A percentile compares a stretch with the other conserved stretches of the same genome.
These are phyloP conservation scores for Coprinopsis strossmayeri DNA, from an alignment of 768 basidiomycete species.

Conservation along the genomic window DNA sequence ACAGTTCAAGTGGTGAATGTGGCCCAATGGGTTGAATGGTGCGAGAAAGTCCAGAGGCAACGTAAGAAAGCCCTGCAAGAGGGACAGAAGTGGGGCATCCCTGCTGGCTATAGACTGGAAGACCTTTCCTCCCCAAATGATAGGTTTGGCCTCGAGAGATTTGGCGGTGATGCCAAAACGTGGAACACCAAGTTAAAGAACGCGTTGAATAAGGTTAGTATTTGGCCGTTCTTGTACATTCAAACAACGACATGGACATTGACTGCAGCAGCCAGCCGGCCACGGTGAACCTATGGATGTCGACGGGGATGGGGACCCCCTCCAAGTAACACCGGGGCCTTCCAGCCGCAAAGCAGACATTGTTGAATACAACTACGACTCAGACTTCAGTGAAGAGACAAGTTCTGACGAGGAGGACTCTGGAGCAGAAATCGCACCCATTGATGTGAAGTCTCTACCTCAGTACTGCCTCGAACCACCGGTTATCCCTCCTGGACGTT, in stretches of 20 bases:
- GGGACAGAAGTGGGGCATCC: constrained; percentile 4
- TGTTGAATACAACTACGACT: constrained; percentile 3
- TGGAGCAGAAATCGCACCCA: neutral
- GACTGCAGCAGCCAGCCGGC: too few species aligned
- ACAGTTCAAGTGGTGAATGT: constrained; percentile 1
- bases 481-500: neutral
- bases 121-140: neutral
- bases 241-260: too few species aligned
- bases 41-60: neutral
- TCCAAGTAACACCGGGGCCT: neutral
- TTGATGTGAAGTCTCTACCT: neutral
- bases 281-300: too few species aligned
- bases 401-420: constrained; percentile 4
- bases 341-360: neutral
- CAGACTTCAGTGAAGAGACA: constrained; percentile 6
- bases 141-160: constrained; percentile 3
- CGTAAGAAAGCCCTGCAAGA: neutral
- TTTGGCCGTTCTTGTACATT: too few species aligned
- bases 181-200: constrained; percentile 4
- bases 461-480: neutral
- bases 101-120: neutral
- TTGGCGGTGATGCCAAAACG: neutral
- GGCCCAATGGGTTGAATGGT: neutral
- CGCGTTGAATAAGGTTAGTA: too few species aligned
- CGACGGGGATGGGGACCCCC: too few species aligned